Conservation (phyloP, 768 basidiomycete species). For the Lentinula guzmanii region DNA sequence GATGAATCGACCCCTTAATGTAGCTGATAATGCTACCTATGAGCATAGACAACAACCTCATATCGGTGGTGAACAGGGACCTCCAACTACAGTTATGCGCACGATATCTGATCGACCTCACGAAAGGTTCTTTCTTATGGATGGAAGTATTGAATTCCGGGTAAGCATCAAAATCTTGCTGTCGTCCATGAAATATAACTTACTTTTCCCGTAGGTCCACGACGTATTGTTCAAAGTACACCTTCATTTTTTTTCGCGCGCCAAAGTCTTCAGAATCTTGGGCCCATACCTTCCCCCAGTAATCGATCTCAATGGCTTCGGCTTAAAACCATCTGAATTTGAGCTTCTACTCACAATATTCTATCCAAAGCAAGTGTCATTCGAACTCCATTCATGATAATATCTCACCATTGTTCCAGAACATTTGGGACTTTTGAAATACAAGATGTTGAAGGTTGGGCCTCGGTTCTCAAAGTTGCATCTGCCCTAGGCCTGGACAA, state of each 20-base stretch:
- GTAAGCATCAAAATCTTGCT: neutral
- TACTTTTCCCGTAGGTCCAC: neutral
- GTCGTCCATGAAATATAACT: neutral
- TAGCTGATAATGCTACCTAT: neutral
- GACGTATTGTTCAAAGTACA: conserved; percentile 1
- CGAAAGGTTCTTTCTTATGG: neutral
- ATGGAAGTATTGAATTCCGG: neutral
- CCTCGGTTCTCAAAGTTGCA: neutral
- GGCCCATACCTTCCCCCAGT: neutral
- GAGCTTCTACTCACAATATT: neutral
- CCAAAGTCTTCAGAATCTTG: neutral
- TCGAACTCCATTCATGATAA: neutral
- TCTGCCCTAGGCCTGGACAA: neutral
- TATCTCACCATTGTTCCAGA: neutral
- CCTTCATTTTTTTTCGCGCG: neutral
- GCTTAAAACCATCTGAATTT: neutral
- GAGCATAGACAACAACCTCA: neutral
- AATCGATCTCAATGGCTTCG: neutral
- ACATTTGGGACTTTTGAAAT: neutral
- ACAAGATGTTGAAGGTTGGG: neutral
- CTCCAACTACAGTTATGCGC: neutral
- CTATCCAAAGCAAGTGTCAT: neutral
- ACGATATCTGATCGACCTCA: neutral
- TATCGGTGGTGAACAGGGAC: neutral
- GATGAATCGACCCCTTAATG: neutral